Evolutionary conservation across 495 filamentous ascomycete species (phyloP).

Genomic region (Cladorrhinum samala): DNA sequence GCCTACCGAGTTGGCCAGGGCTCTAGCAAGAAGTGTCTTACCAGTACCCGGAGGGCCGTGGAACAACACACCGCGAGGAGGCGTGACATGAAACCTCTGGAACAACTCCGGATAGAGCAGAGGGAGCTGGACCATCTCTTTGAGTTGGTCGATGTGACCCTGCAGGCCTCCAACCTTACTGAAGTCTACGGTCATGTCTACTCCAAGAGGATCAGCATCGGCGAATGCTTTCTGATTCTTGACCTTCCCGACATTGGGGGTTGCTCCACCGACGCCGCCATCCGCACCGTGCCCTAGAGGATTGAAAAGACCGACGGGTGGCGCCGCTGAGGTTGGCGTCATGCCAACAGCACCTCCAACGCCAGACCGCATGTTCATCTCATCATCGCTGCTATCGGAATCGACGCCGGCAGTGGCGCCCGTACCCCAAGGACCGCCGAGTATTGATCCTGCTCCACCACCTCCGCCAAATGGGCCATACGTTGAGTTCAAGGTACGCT

Average conservation of each 20-base stretch:
- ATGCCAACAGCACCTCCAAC: slow-evolving; percentile 61
- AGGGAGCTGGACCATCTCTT: slow-evolving; percentile 95
- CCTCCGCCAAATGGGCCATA: slow-evolving; percentile 88
- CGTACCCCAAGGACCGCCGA: slow-evolving; percentile 71
- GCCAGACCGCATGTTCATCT: slow-evolving; percentile 55
- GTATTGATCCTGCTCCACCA: slow-evolving; percentile 61
- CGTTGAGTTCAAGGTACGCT: slow-evolving; percentile 74
- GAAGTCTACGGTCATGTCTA: slow-evolving; percentile 86
- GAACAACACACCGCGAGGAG: slow-evolving; percentile 90
- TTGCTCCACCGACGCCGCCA: slow-evolving; percentile 56
- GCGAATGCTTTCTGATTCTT: slow-evolving; percentile 73
- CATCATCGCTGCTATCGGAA: slow-evolving; percentile 95
- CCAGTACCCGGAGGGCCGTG: slow-evolving; percentile 96
- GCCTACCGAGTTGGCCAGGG: slow-evolving; percentile 74
- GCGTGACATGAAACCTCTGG: slow-evolving; percentile 80
- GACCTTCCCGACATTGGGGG: slow-evolving; percentile 81
- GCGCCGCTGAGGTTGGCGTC: slow-evolving; percentile 64
- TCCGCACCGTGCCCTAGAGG: slow-evolving; percentile 14
- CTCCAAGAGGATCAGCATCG: slow-evolving; percentile 89
- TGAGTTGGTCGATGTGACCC: slow-evolving; percentile 88
- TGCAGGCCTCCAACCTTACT: slow-evolving; percentile 86
- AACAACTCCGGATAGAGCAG: slow-evolving; percentile 96
- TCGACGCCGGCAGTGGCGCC: slow-evolving; percentile 74
- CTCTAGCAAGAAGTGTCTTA: slow-evolving; percentile 91
- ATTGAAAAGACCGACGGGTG: slow-evolving; percentile 35